phyloP scores from a whole-genome alignment of 108 stramenopile genomes.

The Conticribra weissflogii region DNA sequence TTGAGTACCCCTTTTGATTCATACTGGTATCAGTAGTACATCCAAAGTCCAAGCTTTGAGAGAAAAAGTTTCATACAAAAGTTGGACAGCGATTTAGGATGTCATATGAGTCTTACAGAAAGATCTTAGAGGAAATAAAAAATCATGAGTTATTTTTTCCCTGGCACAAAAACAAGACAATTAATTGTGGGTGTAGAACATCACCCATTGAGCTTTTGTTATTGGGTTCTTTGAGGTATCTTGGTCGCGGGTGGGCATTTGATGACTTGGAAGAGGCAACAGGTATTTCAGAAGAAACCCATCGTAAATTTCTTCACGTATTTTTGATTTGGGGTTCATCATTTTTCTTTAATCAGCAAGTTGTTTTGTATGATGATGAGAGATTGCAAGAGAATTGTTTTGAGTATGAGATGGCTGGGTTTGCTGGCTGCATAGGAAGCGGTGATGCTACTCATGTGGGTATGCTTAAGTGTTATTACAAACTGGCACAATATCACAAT shows the following conservation, averaged over 20 bases:
- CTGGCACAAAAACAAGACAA: background rate
- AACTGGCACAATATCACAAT: slow-evolving; percentile 1
- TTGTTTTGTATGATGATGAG: background rate
- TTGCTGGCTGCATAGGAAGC: background rate
- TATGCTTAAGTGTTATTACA: slow-evolving; percentile 8
- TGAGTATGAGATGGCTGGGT: slow-evolving; percentile 20
- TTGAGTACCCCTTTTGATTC: no score
- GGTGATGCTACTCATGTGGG: slow-evolving; percentile 17
- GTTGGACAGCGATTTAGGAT: no score
- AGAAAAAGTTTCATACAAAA: no score
- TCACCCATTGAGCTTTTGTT: slow-evolving; percentile 15
- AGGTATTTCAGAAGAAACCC: slow-evolving; percentile 21
- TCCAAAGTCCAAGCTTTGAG: no score
- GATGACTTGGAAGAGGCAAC: slow-evolving; percentile 25
- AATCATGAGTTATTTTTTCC: no score
- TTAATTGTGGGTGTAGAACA: background rate
- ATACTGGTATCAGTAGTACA: no score
- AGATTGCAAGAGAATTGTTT: background rate
- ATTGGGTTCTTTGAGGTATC: background rate
- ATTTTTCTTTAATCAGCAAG: slow-evolving; percentile 9
- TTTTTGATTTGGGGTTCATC: slow-evolving; percentile 12
- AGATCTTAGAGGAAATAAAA: no score
- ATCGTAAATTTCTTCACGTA: slow-evolving; percentile 12
- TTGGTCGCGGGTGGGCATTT: slow-evolving; percentile 26
- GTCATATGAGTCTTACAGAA: no score